Conservation (phyloP, 108 stramenopile species). For the Nitzschia palea region DNA sequence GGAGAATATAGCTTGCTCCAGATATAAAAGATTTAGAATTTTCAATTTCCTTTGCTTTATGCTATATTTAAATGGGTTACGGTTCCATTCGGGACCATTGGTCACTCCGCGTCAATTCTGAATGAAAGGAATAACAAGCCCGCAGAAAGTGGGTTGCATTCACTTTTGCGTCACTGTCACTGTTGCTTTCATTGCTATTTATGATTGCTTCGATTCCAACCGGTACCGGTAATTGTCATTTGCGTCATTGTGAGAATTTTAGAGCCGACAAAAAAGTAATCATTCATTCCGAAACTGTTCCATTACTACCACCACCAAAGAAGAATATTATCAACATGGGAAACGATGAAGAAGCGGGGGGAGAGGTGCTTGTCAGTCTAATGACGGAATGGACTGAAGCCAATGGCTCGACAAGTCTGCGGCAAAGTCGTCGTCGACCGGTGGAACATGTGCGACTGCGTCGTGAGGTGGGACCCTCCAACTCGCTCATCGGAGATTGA, state of each 20-base stretch:
- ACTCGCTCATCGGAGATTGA: slow-evolving; percentile 6
- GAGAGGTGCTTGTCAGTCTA: slow-evolving; percentile 2
- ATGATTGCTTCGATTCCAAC: neutral
- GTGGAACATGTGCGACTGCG: slow-evolving; percentile 13
- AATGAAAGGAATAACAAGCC: too few species aligned
- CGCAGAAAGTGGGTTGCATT: too few species aligned
- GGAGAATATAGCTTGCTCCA: too few species aligned
- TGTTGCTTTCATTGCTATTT: neutral
- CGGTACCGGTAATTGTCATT: neutral
- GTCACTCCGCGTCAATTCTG: too few species aligned
- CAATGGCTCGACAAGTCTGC: neutral
- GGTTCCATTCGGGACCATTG: too few species aligned
- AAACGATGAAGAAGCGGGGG: slow-evolving; percentile 4
- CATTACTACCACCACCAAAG: neutral
- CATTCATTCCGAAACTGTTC: neutral
- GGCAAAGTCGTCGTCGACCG: neutral
- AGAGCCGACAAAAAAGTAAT: too few species aligned
- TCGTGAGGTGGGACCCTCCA: neutral
- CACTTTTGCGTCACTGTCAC: too few species aligned
- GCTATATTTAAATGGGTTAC: too few species aligned
- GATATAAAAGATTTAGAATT: too few species aligned
- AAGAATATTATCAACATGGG: neutral
- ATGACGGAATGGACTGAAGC: neutral
- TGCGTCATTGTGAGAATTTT: neutral
- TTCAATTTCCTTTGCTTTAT: too few species aligned